Evolutionary conservation across 1,284 basidiomycete species (phyloP).

Genomic region (Austroboletus rostrupii): DNA sequence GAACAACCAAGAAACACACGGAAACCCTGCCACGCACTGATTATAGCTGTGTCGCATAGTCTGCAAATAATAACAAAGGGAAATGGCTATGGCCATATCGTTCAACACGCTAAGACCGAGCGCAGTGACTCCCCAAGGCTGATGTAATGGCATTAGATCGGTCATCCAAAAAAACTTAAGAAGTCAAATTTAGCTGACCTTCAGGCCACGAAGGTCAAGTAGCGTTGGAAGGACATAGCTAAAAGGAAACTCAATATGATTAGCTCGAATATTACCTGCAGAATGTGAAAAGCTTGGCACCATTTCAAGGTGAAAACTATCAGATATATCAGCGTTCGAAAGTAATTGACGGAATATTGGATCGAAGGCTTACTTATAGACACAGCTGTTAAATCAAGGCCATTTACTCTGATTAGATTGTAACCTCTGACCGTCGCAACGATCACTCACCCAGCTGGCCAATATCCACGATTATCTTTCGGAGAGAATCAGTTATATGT

Average conservation of each 20-base stretch:
- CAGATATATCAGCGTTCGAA: conserved; percentile 1
- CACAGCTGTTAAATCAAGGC: conserved; percentile 8
- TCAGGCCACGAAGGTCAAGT: conserved; percentile 12
- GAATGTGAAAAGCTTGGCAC: conserved; percentile 28
- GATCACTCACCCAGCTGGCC: conserved; percentile 44
- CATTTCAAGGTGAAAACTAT: conserved; percentile 46
- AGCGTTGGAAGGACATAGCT: conserved; percentile 15
- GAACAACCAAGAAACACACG: not conserved
- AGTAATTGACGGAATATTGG: not conserved
- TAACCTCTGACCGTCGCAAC: not conserved
- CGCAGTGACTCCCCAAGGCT: conserved; percentile 41
- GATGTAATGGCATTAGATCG: conserved; percentile 1
- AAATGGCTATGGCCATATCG: conserved; percentile 44
- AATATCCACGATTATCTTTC: conserved; percentile 43
- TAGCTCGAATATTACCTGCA: conserved; percentile 17
- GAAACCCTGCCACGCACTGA: conserved; percentile 13
- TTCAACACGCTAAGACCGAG: conserved; percentile 43
- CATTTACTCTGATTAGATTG: conserved; percentile 3
- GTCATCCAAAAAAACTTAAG: not conserved
- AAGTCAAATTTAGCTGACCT: conserved; percentile 9
- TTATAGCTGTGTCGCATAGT: conserved; percentile 42
- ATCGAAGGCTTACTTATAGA: conserved; percentile 15
- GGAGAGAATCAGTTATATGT: conserved; percentile 2
- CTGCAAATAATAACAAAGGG: conserved; percentile 52
- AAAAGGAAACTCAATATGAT: conserved; percentile 6